Conservation (phyloP, 2,329 filamentous ascomycete genomes). For the Trichoderma brevicompactum region DNA sequence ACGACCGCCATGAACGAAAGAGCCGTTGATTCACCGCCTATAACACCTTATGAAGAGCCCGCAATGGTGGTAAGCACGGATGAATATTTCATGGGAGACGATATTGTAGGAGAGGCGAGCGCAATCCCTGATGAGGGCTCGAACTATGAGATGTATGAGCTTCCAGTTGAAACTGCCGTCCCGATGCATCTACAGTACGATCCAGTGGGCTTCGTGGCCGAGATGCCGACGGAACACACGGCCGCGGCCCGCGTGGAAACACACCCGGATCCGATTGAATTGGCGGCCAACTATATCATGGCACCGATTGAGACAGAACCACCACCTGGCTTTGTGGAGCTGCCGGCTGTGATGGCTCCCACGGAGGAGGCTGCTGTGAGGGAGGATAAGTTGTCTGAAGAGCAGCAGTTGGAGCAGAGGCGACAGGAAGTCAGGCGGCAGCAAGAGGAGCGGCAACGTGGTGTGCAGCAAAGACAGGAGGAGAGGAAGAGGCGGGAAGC, state of each 20-base stretch:
- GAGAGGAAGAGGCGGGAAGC: conserved; percentile 10
- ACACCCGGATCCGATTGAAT: conserved; percentile 52
- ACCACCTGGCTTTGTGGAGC: conserved; percentile 43
- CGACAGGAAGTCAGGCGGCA: conserved; percentile 12
- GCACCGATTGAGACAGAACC: conserved; percentile 43
- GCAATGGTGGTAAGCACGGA: not conserved
- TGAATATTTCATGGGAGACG: conserved; percentile 29
- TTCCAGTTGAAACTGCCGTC: conserved; percentile 37
- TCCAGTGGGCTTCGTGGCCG: conserved; percentile 52
- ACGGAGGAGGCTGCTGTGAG: conserved; percentile 35
- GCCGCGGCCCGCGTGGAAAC: conserved; percentile 47
- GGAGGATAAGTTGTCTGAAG: conserved; percentile 31
- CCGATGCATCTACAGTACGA: conserved; percentile 37
- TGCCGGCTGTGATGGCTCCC: conserved; percentile 43
- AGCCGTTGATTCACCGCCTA: conserved; percentile 13
- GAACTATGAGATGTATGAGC: conserved; percentile 36
- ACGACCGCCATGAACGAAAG: not conserved
- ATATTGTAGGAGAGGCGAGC: conserved; percentile 21
- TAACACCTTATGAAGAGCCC: not conserved
- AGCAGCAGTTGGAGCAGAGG: conserved; percentile 27
- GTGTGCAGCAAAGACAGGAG: conserved; percentile 14
- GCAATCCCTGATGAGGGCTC: conserved; percentile 13
- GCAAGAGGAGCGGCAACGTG: conserved; percentile 14
- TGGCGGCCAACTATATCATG: conserved; percentile 46
- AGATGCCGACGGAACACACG: conserved; percentile 53